A percentile compares a stretch with the other conserved stretches of the same genome.
Conservation (phyloP, 352 stramenopile genomes). For the Phytophthora idaei region DNA sequence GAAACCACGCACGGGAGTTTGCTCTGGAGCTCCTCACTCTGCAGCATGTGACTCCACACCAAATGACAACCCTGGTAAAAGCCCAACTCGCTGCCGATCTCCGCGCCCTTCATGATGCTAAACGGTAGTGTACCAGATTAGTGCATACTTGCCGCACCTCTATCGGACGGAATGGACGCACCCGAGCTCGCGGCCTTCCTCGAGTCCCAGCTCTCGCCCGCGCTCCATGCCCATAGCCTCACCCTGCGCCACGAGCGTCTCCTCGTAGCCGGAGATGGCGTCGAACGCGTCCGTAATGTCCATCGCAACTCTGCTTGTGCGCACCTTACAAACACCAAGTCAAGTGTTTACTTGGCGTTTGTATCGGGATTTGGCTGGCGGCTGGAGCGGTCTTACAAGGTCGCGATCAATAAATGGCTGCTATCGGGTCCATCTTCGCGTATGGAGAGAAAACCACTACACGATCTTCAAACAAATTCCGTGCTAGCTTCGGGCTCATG, state of each 20-base stretch:
- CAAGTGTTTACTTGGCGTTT: constrained; percentile 7
- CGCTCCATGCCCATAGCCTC: constrained; percentile 63
- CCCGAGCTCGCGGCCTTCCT: constrained; percentile 80
- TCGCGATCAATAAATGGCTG: neutral
- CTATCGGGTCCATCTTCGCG: neutral
- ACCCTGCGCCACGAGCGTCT: constrained; percentile 69
- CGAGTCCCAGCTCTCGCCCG: constrained; percentile 62
- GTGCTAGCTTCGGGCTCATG: too few relatives aligned
- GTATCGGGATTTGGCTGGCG: constrained; percentile 13
- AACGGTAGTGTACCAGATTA: constrained; percentile 5
- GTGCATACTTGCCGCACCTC: neutral
- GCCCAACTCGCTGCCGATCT: constrained; percentile 82
- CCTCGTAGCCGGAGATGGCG: constrained; percentile 73
- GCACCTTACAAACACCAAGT: constrained; percentile 22
- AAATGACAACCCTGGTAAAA: constrained; percentile 85
- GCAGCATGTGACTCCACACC: constrained; percentile 69
- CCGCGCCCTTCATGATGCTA: constrained; percentile 77
- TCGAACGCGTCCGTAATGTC: constrained; percentile 79
- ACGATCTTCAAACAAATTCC: too few relatives aligned
- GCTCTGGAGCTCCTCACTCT: constrained; percentile 35
- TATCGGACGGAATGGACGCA: constrained; percentile 33
- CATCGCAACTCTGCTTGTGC: constrained; percentile 30
- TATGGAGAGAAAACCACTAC: too few relatives aligned
- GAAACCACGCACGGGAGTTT: constrained; percentile 51
- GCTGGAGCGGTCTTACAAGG: constrained; percentile 25